Conservation (phyloP, 257 asterid genomes). For the Salvia miltiorrhiza region DNA sequence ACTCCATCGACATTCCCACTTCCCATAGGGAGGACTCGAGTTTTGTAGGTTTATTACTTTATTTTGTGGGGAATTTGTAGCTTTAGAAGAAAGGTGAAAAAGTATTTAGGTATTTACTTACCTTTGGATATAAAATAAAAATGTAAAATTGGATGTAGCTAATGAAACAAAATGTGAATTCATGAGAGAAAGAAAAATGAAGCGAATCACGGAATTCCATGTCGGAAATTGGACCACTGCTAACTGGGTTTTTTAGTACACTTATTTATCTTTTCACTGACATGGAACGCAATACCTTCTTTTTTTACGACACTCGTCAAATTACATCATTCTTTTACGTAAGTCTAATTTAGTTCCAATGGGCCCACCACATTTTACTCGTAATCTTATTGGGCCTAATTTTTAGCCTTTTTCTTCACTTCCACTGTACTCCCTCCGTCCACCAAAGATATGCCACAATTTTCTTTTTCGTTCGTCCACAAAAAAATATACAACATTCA, state of each 20-base stretch:
- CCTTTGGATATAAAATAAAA: not conserved
- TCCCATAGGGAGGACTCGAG: too few species aligned
- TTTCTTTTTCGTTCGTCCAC: too few species aligned
- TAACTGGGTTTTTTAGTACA: not conserved
- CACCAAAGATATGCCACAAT: too few species aligned
- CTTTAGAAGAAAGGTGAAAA: not conserved
- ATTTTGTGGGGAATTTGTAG: too few species aligned
- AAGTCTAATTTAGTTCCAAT: not conserved
- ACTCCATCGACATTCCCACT: too few species aligned
- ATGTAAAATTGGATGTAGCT: not conserved
- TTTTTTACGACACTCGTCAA: conserved; percentile 13
- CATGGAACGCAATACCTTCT: not conserved
- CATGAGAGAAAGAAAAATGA: not conserved
- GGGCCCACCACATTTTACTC: conserved; percentile 13
- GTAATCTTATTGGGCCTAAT: not conserved
- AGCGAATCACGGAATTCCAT: conserved; percentile 6
- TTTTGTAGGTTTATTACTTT: too few species aligned
- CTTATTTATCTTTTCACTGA: not conserved
- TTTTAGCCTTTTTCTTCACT: too few species aligned
- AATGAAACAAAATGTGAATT: not conserved
- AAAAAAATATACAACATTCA: too few species aligned
- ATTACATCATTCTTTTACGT: not conserved
- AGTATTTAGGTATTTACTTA: not conserved
- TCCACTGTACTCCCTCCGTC: too few species aligned
- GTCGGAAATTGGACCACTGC: conserved; percentile 18